Base-by-base conservation (phyloP, 495 filamentous ascomycete genomes). In the Penicillium odoratum region DNA sequence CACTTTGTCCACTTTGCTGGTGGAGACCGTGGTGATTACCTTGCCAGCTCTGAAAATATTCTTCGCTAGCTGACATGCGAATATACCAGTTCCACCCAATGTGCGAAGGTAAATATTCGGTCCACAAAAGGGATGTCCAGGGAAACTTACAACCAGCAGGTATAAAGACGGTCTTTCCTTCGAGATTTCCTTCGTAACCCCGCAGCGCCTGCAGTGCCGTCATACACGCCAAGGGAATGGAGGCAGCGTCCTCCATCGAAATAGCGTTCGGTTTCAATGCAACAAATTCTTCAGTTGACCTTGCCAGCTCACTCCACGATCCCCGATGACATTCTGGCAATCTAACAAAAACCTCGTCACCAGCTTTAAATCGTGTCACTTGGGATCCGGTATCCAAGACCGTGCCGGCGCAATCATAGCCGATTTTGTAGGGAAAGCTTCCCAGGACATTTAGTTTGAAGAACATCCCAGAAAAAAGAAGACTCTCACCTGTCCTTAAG, bases 121-220 rank as follows among this genome's bases (percentile, higher is more conserved):
- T 4, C 16, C 3, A 38, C 47, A 8, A 33, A 25, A 30, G 38
- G 29, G 38, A 49, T 10, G 6, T 51, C 30, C n/a, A n/a, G 4
- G 33, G 28, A 29, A 13, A 57, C 64, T 25, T 68, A 69, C 69
- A 58, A 5, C 75, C 81, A 18, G 67, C 81, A 10, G 82, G 72
- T 7, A 85, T 68, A 57, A 81, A 81, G 4, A 83, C 80, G 13
- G 80, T 83, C 70, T 85, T 85, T 7, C 81, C 82, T 28, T 73
- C 68, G 18, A 77, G 58, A 47, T 61, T 56, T 18, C 69, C 73
- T 46, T 80, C 61, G 6, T 69, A 81, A 3, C 63, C 61, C 36
- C 72, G 64, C 7, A 83, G 60, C 10, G 73, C 66, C 62, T 82
- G 78, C 7, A 78, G 55, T 5, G 77, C 73, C 0, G 79, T 82